Percentiles rank a stretch among this genome's conserved stretches.
These are phyloP conservation scores for Lachnellula willkommii DNA, from an alignment of 2,329 filamentous ascomycete species.

Conservation along the genomic window DNA sequence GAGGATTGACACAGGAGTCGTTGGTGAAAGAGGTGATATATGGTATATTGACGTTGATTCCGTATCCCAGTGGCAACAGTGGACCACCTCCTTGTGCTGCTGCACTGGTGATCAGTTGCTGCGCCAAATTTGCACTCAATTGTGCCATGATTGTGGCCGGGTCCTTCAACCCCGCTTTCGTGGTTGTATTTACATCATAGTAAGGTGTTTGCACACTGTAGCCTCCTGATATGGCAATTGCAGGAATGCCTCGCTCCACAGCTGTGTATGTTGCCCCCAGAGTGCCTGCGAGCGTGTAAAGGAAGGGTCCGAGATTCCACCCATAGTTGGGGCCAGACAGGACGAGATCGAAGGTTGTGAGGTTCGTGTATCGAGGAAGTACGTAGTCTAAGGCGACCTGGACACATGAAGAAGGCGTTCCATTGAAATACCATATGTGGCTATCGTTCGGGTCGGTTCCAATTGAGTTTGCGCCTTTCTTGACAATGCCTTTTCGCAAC, in stretches of 20 bases:
- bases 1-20: constrained; percentile 36
- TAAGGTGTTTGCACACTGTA: constrained; percentile 40
- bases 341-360: constrained; percentile 48
- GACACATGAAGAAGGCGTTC: constrained; percentile 50
- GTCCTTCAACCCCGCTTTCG: constrained; percentile 31
- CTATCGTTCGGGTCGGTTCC: constrained; percentile 47
- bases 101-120: constrained; percentile 38
- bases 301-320: constrained; percentile 48
- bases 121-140: constrained; percentile 40
- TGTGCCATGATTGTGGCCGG: constrained; percentile 40
- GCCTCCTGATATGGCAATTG: constrained; percentile 43
- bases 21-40: constrained; percentile 36
- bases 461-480: constrained; percentile 42
- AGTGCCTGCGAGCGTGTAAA: constrained; percentile 48
- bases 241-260: constrained; percentile 44
- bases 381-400: constrained; percentile 54
- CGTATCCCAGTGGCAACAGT: constrained; percentile 45
- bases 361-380: constrained; percentile 43
- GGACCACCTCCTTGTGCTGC: constrained; percentile 22
- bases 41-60: constrained; percentile 48
- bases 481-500: constrained; percentile 34
- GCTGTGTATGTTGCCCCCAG: constrained; percentile 47
- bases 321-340: constrained; percentile 53
- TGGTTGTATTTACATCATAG: constrained; percentile 38
- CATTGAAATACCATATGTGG: constrained; percentile 57